Conservation (phyloP, 2,329 filamentous ascomycete species). For the Lecanosticta acicola region DNA sequence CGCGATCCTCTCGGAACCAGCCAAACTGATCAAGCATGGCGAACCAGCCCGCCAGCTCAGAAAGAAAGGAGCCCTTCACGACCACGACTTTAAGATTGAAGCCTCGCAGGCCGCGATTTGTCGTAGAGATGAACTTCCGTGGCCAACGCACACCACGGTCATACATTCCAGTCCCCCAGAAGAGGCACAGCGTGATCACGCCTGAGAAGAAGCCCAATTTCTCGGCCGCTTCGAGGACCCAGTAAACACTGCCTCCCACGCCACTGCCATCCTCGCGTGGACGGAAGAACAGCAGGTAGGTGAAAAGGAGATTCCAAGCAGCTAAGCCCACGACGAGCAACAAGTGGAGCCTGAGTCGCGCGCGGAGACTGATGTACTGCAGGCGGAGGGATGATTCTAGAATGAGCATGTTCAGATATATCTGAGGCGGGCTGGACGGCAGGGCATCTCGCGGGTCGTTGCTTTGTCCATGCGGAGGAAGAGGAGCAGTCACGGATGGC, state of each 20-base stretch:
- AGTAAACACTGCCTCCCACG: conserved; percentile 90
- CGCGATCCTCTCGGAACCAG: conserved; percentile 30
- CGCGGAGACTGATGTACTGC: conserved; percentile 85
- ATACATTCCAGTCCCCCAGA: conserved; percentile 96
- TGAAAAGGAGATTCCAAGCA: conserved; percentile 77
- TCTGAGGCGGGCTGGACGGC: conserved; percentile 88
- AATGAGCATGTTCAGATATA: conserved; percentile 96
- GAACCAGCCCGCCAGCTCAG: conserved; percentile 59
- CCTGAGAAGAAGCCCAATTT: conserved; percentile 90
- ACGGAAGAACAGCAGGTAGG: conserved; percentile 87
- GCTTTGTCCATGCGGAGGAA: conserved; percentile 33
- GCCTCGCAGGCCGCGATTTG: conserved; percentile 80
- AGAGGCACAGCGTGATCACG: conserved; percentile 74
- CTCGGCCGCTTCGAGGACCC: conserved; percentile 85
- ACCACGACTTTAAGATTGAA: conserved; percentile 98
- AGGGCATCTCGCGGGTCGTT: conserved; percentile 71
- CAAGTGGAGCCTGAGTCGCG: conserved; percentile 82
- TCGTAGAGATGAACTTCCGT: conserved; percentile 78
- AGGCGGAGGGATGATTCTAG: conserved; percentile 89
- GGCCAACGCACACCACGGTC: conserved; percentile 94
- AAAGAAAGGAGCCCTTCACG: conserved; percentile 74
- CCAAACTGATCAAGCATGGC: conserved; percentile 30
- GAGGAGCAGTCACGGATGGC: conserved; percentile 41
- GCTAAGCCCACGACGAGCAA: conserved; percentile 80
- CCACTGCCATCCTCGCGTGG: conserved; percentile 91